Conservation (phyloP, 352 stramenopile species). For the Pythium coloratum region DNA sequence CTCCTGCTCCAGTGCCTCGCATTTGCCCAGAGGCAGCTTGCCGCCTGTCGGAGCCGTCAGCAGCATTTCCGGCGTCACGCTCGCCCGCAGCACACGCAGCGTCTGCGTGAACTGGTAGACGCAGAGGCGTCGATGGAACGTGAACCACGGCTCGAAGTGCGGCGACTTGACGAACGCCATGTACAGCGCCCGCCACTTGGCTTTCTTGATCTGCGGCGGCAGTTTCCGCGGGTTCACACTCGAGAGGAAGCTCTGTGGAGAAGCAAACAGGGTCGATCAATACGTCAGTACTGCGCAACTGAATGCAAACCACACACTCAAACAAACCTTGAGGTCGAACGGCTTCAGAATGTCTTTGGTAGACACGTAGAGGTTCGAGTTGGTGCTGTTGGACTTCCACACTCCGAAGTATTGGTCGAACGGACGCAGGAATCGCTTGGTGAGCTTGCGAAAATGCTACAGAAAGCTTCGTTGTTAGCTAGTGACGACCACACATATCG, state of each 20-base stretch:
- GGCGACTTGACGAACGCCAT: constrained; percentile 66
- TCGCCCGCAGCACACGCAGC: constrained; percentile 51
- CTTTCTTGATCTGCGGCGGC: constrained; percentile 55
- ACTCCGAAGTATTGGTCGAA: constrained; percentile 89
- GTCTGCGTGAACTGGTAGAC: constrained; percentile 66
- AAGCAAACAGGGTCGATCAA: neutral
- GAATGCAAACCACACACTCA: neutral
- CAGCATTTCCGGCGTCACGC: constrained; percentile 34
- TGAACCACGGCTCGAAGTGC: constrained; percentile 81
- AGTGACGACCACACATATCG: neutral
- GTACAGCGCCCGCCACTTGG: constrained; percentile 75
- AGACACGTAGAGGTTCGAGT: constrained; percentile 71
- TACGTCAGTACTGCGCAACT: neutral
- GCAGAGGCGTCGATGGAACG: constrained; percentile 62
- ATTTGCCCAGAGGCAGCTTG: constrained; percentile 12
- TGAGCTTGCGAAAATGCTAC: constrained; percentile 86
- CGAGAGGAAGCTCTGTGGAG: constrained; percentile 47
- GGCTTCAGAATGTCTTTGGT: constrained; percentile 74
- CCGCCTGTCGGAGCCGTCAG: constrained; percentile 21
- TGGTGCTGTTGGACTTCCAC: constrained; percentile 57
- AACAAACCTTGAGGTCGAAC: constrained; percentile 49
- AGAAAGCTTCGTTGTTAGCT: neutral
- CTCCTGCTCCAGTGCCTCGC: constrained; percentile 20
- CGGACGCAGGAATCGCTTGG: constrained; percentile 81
- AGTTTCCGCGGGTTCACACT: constrained; percentile 59